Conservation (phyloP, 805 yeast species). For the Metschnikowia kofuensis region DNA sequence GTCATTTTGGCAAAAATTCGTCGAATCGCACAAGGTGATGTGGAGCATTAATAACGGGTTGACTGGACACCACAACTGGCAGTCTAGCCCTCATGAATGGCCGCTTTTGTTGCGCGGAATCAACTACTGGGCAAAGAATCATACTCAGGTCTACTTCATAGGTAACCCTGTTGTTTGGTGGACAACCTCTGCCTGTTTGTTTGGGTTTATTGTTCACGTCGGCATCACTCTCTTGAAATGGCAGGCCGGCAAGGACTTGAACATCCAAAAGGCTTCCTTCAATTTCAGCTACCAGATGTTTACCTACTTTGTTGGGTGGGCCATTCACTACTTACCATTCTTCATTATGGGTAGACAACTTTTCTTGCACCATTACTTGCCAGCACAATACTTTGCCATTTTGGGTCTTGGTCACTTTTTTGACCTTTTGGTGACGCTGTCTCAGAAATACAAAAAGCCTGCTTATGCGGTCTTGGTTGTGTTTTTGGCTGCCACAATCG, state of each 20-base stretch:
- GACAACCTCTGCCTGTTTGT: constrained; percentile 55
- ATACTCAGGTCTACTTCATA: constrained; percentile 62
- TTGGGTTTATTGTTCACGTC: constrained; percentile 48
- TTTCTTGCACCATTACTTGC: constrained; percentile 91
- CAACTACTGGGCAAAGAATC: constrained; percentile 68
- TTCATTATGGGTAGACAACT: constrained; percentile 89
- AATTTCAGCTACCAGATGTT: constrained; percentile 64
- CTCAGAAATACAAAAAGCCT: constrained; percentile 39
- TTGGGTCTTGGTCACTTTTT: constrained; percentile 70
- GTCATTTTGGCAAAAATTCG: constrained; percentile 55
- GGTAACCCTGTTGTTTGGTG: constrained; percentile 86
- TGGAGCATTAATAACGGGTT: constrained; percentile 73
- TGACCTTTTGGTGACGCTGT: constrained; percentile 45
- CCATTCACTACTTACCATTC: constrained; percentile 68
- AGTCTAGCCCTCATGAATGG: constrained; percentile 72
- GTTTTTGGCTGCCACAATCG: constrained; percentile 48
- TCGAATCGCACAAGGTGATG: constrained; percentile 70
- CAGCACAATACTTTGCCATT: constrained; percentile 85
- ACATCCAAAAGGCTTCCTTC: constrained; percentile 50
- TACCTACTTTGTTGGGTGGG: constrained; percentile 68
- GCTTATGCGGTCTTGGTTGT: constrained; percentile 45
- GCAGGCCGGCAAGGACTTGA: constrained; percentile 51
- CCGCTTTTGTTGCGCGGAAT: constrained; percentile 75
- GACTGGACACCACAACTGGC: constrained; percentile 67
- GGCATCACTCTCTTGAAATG: constrained; percentile 52